Evolutionary conservation across 2,329 filamentous ascomycete genomes (phyloP).

Genomic region (Rutstroemia sp.): DNA sequence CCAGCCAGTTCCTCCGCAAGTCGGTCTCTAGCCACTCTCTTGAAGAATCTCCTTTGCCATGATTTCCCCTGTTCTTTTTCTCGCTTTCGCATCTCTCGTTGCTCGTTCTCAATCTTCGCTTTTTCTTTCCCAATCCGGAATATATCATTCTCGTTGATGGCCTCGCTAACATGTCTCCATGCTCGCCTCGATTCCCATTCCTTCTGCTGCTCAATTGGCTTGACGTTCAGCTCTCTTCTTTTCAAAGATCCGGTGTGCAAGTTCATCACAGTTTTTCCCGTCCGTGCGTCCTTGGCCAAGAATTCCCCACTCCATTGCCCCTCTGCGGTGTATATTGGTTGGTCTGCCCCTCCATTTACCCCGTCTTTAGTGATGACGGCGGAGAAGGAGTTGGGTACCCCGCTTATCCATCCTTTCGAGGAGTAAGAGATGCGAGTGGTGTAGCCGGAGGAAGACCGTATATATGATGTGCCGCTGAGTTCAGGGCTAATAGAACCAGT

Average conservation of each 20-base stretch:
- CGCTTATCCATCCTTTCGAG: conserved; percentile 87
- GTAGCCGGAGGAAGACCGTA: conserved; percentile 79
- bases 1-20: conserved; percentile 33
- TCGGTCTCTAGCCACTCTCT: conserved; percentile 37
- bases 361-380: conserved; percentile 66
- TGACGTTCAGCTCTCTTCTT: conserved; percentile 61
- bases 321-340: conserved; percentile 69
- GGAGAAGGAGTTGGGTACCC: conserved; percentile 85
- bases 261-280: conserved; percentile 44
- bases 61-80: conserved; percentile 65
- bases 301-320: conserved; percentile 88
- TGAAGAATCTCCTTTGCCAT: conserved; percentile 84
- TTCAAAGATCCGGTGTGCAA: conserved; percentile 51
- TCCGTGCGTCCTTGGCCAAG: conserved; percentile 61
- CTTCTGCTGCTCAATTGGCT: conserved; percentile 70
- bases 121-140: conserved; percentile 73
- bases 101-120: conserved; percentile 80
- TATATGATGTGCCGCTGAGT: conserved; percentile 75
- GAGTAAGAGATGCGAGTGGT: conserved; percentile 86
- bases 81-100: conserved; percentile 66
- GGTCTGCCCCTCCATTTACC: conserved; percentile 48
- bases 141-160: conserved; percentile 75
- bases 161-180: conserved; percentile 77
- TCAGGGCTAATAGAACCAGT: conserved; percentile 82
- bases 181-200: conserved; percentile 80